Percentiles rank a stretch among this genome's conserved stretches.
Evolutionary conservation across 768 basidiomycete genomes (phyloP).

Genomic region (Nidularia pulvinata): DNA sequence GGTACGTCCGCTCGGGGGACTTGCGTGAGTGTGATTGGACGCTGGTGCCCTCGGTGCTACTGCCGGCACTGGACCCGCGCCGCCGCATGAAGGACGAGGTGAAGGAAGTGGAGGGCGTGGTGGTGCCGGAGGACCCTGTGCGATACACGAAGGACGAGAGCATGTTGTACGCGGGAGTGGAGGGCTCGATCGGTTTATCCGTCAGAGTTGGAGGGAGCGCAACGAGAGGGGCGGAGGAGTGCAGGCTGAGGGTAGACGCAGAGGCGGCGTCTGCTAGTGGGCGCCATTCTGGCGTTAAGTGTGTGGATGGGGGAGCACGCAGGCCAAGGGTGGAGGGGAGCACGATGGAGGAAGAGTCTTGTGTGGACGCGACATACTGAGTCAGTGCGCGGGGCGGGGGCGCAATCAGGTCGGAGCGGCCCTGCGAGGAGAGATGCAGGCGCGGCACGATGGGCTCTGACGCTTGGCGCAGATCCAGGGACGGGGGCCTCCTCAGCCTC

Average conservation of each 20-base stretch:
- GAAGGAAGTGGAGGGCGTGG: constrained; percentile 33
- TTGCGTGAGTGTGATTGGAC: background rate
- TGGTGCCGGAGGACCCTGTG: constrained; percentile 22
- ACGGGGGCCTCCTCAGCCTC: constrained; percentile 41
- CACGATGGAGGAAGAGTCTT: constrained; percentile 49
- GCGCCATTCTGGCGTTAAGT: constrained; percentile 24
- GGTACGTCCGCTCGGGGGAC: background rate
- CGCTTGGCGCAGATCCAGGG: constrained; percentile 33
- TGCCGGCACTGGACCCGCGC: constrained; percentile 23
- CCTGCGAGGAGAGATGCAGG: constrained; percentile 49
- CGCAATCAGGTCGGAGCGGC: constrained; percentile 55
- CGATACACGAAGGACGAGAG: constrained; percentile 54
- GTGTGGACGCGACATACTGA: constrained; percentile 63
- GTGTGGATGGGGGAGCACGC: constrained; percentile 39
- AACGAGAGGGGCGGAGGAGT: too few species aligned
- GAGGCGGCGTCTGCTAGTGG: constrained; percentile 18
- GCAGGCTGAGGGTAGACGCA: constrained; percentile 19
- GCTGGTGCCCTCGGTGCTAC: constrained; percentile 14
- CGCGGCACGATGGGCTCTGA: constrained; percentile 26
- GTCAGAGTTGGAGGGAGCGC: constrained; percentile 26
- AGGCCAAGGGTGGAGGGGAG: constrained; percentile 78
- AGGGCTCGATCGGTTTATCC: constrained; percentile 34
- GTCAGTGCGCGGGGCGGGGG: constrained; percentile 78
- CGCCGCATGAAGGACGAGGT: constrained; percentile 23
- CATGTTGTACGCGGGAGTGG: constrained; percentile 61